Base-by-base conservation (phyloP, 371 early-diverging fungal species). In the Zopfochytrium polystomum region DNA sequence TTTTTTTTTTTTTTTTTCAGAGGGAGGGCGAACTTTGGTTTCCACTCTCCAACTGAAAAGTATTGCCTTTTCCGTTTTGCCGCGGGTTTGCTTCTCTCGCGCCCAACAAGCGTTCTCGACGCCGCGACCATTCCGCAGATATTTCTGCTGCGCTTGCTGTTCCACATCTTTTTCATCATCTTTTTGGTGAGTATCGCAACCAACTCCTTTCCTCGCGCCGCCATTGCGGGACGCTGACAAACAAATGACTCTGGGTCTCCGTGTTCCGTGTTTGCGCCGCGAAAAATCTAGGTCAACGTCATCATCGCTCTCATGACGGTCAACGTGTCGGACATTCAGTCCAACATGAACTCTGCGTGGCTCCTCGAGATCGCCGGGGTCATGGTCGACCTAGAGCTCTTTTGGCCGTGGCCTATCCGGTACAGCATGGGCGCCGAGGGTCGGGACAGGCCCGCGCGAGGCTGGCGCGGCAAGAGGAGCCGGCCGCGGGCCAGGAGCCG, bases 301-400 rank as follows among this genome's bases (percentile, higher is more conserved):
- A 73, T 73, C 51, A 69, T 73, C 50, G 74, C 71, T n/a, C 35
- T 73, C 46, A 73, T 73, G 74, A 73, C 74, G 3, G 70, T 70
- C 5, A 73, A 73, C 52, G 68, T 73, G 13, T 67, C 70, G 34
- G 68, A 70, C 61, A 65, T 67, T 15, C 67, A 61, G 33, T 57
- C 62, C 32, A 73, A 73, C 63, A 67, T 61, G 42, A 68, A 66
- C n/a, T 65, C 68, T 26, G 62, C 70, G 4, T 73, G 74, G 74
- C 65, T 73, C 29, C 60, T 69, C 2, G 74, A 73, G 59, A 67
- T 73, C 26, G 62, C 74, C n/a, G 62, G 67, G 7, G 58, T 73
- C 13, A 73, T 73, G 70, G 69, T 70, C 20, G 74, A 73, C 44
- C 62, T 73, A 27, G 74, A 73, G 44, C 58, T 73, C 13, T 70